These are phyloP conservation scores for Mentha longifolia DNA, from an alignment of 257 asterid species.

Conservation along the genomic window DNA sequence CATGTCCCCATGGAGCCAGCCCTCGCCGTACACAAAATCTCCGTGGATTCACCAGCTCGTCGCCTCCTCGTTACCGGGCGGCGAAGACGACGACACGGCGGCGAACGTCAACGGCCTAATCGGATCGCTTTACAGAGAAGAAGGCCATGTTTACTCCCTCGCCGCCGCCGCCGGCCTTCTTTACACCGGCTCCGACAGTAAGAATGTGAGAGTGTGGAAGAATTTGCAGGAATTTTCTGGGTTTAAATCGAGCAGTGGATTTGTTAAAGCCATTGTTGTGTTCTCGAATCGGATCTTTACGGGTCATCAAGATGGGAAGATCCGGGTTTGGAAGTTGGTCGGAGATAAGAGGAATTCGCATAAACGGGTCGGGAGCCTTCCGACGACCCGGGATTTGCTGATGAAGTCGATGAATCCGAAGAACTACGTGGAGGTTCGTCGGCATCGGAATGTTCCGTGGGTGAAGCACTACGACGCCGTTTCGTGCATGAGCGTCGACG, in stretches of 20 bases:
- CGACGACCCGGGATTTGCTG: constrained; percentile 67
- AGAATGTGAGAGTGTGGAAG: constrained; percentile 82
- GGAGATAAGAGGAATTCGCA: constrained; percentile 42
- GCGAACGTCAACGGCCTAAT: constrained; percentile 41
- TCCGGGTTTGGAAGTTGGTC: constrained; percentile 71
- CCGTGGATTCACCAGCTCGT: constrained; percentile 69
- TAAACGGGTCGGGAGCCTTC: constrained; percentile 71
- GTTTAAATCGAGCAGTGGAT: constrained; percentile 78
- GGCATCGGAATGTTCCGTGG: constrained; percentile 73
- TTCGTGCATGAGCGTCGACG: constrained; percentile 70
- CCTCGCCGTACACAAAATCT: constrained; percentile 70
- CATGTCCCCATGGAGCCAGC: constrained; percentile 81
- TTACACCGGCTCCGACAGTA: constrained; percentile 88
- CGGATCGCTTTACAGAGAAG: constrained; percentile 70
- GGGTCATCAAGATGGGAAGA: constrained; percentile 90
- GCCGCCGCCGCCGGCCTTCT: constrained; percentile 65
- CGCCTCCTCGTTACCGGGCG: constrained; percentile 4
- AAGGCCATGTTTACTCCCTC: constrained; percentile 76
- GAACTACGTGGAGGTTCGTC: constrained; percentile 63
- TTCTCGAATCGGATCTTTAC: constrained; percentile 60
- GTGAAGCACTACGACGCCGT: constrained; percentile 82
- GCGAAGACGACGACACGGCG: constrained; percentile 20
- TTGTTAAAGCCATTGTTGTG: constrained; percentile 78
- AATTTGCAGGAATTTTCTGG: constrained; percentile 66
- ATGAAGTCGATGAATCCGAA: constrained; percentile 67